Evolutionary conservation across 2,329 filamentous ascomycete species (phyloP).

Genomic region (Tolypocladium ophioglossoides): DNA sequence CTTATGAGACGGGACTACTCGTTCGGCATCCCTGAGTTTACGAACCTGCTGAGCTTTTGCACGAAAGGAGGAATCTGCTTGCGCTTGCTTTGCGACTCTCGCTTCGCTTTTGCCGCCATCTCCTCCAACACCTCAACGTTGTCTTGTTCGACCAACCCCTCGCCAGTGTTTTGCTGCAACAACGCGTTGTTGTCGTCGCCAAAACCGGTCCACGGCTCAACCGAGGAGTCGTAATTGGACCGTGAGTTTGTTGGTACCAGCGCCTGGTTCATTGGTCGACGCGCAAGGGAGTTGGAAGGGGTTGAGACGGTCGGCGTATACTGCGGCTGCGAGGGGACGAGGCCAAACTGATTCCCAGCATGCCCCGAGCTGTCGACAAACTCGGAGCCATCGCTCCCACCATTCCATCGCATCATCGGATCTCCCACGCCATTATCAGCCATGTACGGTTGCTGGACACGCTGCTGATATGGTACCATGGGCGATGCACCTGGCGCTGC

Average conservation of each 20-base stretch:
- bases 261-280: constrained; percentile 39
- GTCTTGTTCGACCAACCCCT: constrained; percentile 42
- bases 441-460: constrained; percentile 37
- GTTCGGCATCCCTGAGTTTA: not conserved
- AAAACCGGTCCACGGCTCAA: constrained; percentile 31
- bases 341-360: constrained; percentile 25
- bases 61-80: constrained; percentile 98
- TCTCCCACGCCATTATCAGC: constrained; percentile 35
- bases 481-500: constrained; percentile 62
- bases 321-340: constrained; percentile 25
- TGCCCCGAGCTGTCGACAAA: constrained; percentile 25
- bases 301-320: constrained; percentile 20
- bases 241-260: constrained; percentile 34
- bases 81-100: constrained; percentile 77
- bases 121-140: constrained; percentile 72
- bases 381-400: constrained; percentile 22
- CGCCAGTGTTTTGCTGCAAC: constrained; percentile 24
- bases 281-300: constrained; percentile 40
- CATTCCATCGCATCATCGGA: constrained; percentile 36
- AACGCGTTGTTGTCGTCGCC: constrained; percentile 28
- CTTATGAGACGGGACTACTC: not conserved
- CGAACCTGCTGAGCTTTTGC: constrained; percentile 92
- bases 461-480: constrained; percentile 41
- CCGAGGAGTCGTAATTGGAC: constrained; percentile 23
- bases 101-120: constrained; percentile 70